phyloP scores from a whole-genome alignment of 345 rosid species.

The Fremontodendron californicum region DNA sequence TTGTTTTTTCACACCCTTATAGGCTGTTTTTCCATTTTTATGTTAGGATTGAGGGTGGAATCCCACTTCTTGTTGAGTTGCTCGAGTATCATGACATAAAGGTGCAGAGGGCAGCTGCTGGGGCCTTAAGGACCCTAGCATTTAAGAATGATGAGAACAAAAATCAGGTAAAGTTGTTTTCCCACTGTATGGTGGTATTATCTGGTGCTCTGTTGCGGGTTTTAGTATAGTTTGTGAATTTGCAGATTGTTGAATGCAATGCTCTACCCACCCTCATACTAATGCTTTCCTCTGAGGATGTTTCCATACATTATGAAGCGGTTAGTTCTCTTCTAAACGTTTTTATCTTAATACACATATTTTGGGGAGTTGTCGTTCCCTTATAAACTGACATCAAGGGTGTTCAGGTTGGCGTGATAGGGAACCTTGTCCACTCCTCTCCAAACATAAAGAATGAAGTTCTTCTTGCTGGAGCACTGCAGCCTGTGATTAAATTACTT shows the following conservation, averaged over 20 bases:
- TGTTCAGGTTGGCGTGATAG: slow-evolving; percentile 67
- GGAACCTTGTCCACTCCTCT: slow-evolving; percentile 74
- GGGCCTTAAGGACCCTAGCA: slow-evolving; percentile 65
- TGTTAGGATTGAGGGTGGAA: slow-evolving; percentile 64
- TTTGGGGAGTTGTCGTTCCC: slow-evolving; percentile 6
- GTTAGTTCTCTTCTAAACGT: slow-evolving; percentile 32
- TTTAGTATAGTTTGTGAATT: slow-evolving; percentile 13
- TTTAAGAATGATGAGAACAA: slow-evolving; percentile 73
- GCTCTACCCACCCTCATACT: slow-evolving; percentile 61
- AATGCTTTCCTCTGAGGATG: slow-evolving; percentile 64
- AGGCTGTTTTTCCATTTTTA: background rate
- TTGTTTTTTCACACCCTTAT: background rate
- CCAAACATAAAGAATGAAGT: slow-evolving; percentile 68
- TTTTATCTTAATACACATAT: background rate
- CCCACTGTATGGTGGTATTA: background rate
- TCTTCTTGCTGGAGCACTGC: slow-evolving; percentile 70
- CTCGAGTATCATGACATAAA: slow-evolving; percentile 46
- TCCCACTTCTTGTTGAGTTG: slow-evolving; percentile 69
- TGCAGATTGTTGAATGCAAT: slow-evolving; percentile 67
- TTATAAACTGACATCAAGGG: slow-evolving; percentile 14
- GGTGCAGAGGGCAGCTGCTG: slow-evolving; percentile 86
- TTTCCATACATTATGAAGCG: slow-evolving; percentile 66
- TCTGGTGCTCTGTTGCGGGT: background rate
- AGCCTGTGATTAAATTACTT: slow-evolving; percentile 73
- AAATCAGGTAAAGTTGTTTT: slow-evolving; percentile 39